Conservation (phyloP, 306 rosid genomes). For the Casuarina glauca region DNA sequence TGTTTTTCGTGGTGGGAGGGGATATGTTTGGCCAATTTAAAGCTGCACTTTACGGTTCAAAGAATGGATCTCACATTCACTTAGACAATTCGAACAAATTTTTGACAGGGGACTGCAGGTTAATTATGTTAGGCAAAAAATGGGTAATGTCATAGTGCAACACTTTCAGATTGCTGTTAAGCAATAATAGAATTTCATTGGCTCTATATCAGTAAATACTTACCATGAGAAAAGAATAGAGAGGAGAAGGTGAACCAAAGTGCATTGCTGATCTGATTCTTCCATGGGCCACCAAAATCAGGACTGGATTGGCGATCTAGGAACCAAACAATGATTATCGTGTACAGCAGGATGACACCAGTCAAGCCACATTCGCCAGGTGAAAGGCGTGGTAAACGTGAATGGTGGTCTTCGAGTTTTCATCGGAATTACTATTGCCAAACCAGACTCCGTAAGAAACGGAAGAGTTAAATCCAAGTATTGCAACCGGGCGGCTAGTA, state of each 20-base stretch:
- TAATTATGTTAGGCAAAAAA: too few relatives aligned
- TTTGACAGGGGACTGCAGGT: too few relatives aligned
- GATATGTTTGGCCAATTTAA: too few relatives aligned
- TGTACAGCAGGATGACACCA: conserved; percentile 36
- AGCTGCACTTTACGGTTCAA: too few relatives aligned
- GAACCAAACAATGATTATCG: conserved; percentile 39
- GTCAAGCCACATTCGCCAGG: conserved; percentile 68
- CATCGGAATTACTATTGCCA: conserved; percentile 27
- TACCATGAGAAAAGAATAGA: conserved; percentile 72
- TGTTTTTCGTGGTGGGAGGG: too few relatives aligned
- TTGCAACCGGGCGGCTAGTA: conserved; percentile 13
- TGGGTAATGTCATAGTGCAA: too few relatives aligned
- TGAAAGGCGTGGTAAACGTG: conserved; percentile 56
- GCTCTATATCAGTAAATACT: conserved; percentile 14
- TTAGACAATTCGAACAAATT: too few relatives aligned
- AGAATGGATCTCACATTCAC: too few relatives aligned
- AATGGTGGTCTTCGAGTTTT: conserved; percentile 12
- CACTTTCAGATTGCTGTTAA: too few relatives aligned
- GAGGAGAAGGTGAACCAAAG: conserved; percentile 68
- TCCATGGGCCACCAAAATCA: conserved; percentile 54
- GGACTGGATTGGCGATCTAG: conserved; percentile 52
- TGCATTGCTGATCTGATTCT: conserved; percentile 54
- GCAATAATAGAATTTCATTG: too few relatives aligned
- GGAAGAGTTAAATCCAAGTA: conserved; percentile 38
- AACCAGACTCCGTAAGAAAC: conserved; percentile 23